Percentiles rank a stretch among this genome's conserved stretches.
Conservation (phyloP, 768 basidiomycete genomes). For the Amanita pallidorosea region DNA sequence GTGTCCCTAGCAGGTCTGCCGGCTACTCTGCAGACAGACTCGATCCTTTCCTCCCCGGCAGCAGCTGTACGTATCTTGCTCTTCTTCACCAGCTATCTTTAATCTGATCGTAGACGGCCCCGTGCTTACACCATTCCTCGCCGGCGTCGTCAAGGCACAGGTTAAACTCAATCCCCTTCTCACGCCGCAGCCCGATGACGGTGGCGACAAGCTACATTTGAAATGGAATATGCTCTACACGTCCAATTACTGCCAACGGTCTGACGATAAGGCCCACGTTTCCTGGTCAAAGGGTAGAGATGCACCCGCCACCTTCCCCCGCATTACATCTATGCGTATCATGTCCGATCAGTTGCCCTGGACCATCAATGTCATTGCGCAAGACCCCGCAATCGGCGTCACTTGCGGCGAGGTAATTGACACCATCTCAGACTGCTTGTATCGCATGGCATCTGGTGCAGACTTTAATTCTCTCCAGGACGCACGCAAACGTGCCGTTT, state of each 20-base stretch:
- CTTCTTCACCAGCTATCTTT: slow-evolving; percentile 1
- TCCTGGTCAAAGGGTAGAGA: slow-evolving; percentile 62
- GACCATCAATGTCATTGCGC: slow-evolving; percentile 38
- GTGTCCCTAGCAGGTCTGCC: slow-evolving; percentile 3
- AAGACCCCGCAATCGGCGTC: slow-evolving; percentile 37
- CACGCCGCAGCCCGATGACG: slow-evolving; percentile 28
- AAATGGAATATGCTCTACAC: slow-evolving; percentile 71
- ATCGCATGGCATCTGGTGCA: slow-evolving; percentile 34
- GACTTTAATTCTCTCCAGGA: slow-evolving; percentile 38
- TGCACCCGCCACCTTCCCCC: slow-evolving; percentile 57
- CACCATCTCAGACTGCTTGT: slow-evolving; percentile 37
- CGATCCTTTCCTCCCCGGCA: slow-evolving; percentile 20
- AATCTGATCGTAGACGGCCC: slow-evolving; percentile 44
- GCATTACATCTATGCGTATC: slow-evolving; percentile 39
- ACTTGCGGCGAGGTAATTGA: slow-evolving; percentile 62
- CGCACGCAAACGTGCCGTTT: slow-evolving; percentile 29
- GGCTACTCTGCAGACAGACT: slow-evolving; percentile 15
- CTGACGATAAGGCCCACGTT: slow-evolving; percentile 42
- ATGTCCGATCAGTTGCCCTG: slow-evolving; percentile 46
- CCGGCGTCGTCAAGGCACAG: slow-evolving; percentile 34
- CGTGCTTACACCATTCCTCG: slow-evolving; percentile 52
- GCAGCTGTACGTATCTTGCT: slow-evolving; percentile 19
- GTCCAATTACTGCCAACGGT: slow-evolving; percentile 49
- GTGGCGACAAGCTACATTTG: slow-evolving; percentile 35
- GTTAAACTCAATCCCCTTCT: slow-evolving; percentile 55